Percentiles rank a stretch among this genome's conserved stretches.
Conservation (phyloP, 176 grass and related monocot species). For the Musa beccarii region DNA sequence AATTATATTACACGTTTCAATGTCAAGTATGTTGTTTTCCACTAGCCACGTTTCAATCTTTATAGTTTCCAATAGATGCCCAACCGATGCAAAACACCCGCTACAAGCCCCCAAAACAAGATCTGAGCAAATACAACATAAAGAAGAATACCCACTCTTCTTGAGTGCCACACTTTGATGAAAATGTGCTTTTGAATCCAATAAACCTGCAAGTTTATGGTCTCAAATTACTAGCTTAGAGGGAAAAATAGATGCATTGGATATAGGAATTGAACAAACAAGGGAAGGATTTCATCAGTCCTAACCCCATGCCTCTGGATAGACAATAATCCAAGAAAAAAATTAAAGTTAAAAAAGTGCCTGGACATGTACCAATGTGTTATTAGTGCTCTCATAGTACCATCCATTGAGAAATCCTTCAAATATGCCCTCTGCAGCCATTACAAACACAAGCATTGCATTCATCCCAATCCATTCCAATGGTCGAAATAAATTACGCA, state of each 20-base stretch:
- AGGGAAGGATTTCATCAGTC: background rate
- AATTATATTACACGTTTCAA: background rate
- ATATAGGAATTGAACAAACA: background rate
- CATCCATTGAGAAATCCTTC: slow-evolving; percentile 94
- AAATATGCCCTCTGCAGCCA: slow-evolving; percentile 88
- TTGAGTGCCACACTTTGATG: slow-evolving; percentile 64
- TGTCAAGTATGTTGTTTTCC: background rate
- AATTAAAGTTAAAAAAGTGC: background rate
- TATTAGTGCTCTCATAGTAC: slow-evolving; percentile 81
- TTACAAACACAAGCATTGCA: slow-evolving; percentile 93
- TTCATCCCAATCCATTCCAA: slow-evolving; percentile 89
- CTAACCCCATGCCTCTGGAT: background rate
- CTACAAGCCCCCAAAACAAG: slow-evolving; percentile 66
- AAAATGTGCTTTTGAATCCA: slow-evolving; percentile 91
- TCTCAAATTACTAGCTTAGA: background rate
- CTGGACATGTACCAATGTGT: slow-evolving; percentile 57
- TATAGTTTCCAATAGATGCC: slow-evolving; percentile 89
- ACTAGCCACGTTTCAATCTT: background rate
- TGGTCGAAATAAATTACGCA: slow-evolving; percentile 34
- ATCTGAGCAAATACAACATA: slow-evolving; percentile 83
- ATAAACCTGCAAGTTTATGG: slow-evolving; percentile 48
- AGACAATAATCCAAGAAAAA: background rate
- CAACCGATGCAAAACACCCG: slow-evolving; percentile 54
- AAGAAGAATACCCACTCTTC: slow-evolving; percentile 64
- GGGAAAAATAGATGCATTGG: background rate